phyloP scores from a whole-genome alignment of 2,329 filamentous ascomycete genomes.

The Ilyonectria sp. region DNA sequence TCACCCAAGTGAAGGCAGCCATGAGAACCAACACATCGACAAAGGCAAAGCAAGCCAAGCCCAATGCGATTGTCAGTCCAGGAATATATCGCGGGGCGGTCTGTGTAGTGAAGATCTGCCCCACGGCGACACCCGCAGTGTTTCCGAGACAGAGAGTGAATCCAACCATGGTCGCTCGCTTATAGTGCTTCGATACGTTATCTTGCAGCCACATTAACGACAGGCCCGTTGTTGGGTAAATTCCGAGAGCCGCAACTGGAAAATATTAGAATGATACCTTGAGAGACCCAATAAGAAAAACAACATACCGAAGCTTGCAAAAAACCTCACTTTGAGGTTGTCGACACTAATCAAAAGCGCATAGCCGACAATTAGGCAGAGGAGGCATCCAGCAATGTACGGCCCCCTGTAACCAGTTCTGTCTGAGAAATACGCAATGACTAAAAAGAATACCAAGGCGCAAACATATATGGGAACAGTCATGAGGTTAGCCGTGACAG shows the following conservation, averaged over 20 bases:
- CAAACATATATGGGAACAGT: conserved; percentile 46
- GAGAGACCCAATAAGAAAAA: not conserved
- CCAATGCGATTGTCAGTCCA: conserved; percentile 47
- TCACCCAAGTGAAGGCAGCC: conserved; percentile 45
- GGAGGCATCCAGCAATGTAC: conserved; percentile 41
- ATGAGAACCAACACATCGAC: conserved; percentile 43
- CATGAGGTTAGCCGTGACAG: conserved; percentile 50
- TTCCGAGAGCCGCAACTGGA: conserved; percentile 41
- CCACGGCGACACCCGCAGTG: conserved; percentile 63
- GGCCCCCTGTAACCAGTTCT: conserved; percentile 39
- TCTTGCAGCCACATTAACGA: conserved; percentile 64
- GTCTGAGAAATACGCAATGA: conserved; percentile 48
- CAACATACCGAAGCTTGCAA: conserved; percentile 34
- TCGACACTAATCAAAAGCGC: conserved; percentile 47
- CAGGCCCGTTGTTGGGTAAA: conserved; percentile 53
- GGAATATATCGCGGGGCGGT: conserved; percentile 48
- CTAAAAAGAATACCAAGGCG: conserved; percentile 43
- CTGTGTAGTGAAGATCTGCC: conserved; percentile 57
- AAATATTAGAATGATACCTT: conserved; percentile 2
- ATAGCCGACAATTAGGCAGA: conserved; percentile 50
- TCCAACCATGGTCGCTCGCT: conserved; percentile 62
- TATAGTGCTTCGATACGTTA: conserved; percentile 62
- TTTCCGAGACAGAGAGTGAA: conserved; percentile 64
- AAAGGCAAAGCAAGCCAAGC: conserved; percentile 45
- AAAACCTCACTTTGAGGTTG: conserved; percentile 47